Evolutionary conservation across 2,329 filamentous ascomycete species (phyloP).

Genomic region (Orbilia brochopaga): DNA sequence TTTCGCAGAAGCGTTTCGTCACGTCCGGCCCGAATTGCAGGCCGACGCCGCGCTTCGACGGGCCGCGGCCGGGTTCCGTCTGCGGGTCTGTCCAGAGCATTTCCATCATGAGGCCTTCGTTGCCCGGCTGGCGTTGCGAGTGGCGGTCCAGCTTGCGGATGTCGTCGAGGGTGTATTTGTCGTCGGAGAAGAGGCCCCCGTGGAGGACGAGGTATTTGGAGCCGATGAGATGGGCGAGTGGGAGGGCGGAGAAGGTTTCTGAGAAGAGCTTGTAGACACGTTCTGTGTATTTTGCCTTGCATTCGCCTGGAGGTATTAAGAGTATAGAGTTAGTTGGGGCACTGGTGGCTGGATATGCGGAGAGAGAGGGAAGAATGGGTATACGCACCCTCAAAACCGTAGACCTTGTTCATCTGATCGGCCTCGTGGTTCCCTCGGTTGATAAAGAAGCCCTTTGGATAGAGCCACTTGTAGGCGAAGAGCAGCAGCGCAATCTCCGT

Average conservation of each 20-base stretch:
- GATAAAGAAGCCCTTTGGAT: constrained; percentile 85
- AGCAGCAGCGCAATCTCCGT: constrained; percentile 92
- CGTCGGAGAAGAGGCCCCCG: constrained; percentile 93
- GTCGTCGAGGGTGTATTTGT: constrained; percentile 88
- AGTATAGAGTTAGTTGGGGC: neutral
- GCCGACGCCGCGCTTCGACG: constrained; percentile 94
- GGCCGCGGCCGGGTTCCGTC: constrained; percentile 79
- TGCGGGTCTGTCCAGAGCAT: constrained; percentile 99
- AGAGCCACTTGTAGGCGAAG: constrained; percentile 96
- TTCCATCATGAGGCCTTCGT: constrained; percentile 98
- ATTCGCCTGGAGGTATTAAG: constrained; percentile 70
- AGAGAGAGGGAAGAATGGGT: neutral
- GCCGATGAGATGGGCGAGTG: constrained; percentile 88
- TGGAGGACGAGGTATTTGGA: constrained; percentile 90
- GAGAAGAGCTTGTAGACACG: constrained; percentile 96
- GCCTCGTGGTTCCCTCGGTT: constrained; percentile 99
- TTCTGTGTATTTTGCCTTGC: constrained; percentile 97
- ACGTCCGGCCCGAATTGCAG: constrained; percentile 97
- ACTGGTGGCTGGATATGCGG: neutral
- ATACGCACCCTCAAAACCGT: constrained; percentile 76
- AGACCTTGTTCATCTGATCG: constrained; percentile 98
- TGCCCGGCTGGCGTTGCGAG: constrained; percentile 88
- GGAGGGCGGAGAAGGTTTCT: constrained; percentile 93
- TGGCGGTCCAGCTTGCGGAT: constrained; percentile 92
- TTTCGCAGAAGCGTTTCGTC: constrained; percentile 94